Evolutionary conservation across 345 rosid species (phyloP), one percentile per base, ranked within the genome.

Genomic region (Lenwebbia sp.): DNA sequence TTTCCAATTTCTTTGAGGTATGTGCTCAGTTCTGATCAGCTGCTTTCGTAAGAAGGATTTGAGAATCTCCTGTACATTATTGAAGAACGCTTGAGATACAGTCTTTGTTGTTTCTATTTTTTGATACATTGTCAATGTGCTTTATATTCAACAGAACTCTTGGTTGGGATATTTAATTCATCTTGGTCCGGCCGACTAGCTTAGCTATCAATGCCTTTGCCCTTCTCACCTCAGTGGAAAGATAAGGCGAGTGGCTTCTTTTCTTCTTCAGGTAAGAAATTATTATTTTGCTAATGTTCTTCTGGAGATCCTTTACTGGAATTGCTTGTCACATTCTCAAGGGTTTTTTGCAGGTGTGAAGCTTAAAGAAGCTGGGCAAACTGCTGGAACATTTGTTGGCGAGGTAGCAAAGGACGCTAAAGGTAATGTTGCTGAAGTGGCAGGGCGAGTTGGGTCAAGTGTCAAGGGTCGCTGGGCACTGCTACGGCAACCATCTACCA

Each of bases 361-460:
- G 92, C 90, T 97, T 57, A 96, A 91, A 90, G 95, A 95, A 92
- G 99, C 97, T 11, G 87, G 99, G 54, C 94, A 93, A 88, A 89
- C 96, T 11, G 98, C 99, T 15, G 98, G 98, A 85, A 90, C 94
- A 81, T 92, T 94, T 87, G 93, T 96, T 5, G 98, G 94, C 23
- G 98, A 92, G 90, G 98, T 93, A 12, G 98, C 98, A 17, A 96
- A 95, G 87, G 99, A 96, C 90, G 96, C 99, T 6, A 97, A 96
- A 92, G 98, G 94, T 49, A 96, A 97, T 87, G 99, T 92, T 8
- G 12, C 94, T 78, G 98, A 94, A 87, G 98, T 87, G 60, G 97
- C 99, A n/a, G 99, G 92, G 86, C 87, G 95, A 86, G 95, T 97
- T 70, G 98, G 98, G 19, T 91, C 94, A 0, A 82, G 88, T 47